Conservation (phyloP, 139 green algal species). For the Micractinium sp. region DNA sequence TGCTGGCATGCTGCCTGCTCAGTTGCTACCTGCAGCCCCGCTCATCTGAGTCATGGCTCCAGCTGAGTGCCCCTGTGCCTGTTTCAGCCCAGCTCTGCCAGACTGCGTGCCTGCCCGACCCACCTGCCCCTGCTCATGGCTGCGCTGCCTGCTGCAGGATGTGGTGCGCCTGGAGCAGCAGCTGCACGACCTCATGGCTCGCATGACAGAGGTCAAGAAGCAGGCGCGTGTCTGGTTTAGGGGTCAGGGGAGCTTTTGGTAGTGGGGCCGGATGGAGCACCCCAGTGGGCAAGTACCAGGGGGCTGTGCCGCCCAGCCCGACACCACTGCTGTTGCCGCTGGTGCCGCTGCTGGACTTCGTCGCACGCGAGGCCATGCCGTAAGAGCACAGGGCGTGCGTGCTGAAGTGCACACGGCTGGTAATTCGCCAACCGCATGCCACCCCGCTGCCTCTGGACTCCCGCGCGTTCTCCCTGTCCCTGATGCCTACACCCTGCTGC, state of each 20-base stretch:
- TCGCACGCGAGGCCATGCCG: neutral
- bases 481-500: too few relatives aligned
- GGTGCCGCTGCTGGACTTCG: neutral
- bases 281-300: neutral
- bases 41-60: too few relatives aligned
- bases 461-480: too few relatives aligned
- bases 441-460: too few relatives aligned
- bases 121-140: neutral
- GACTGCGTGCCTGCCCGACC: too few relatives aligned
- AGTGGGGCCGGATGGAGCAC: neutral
- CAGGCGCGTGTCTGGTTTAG: constrained; percentile 2
- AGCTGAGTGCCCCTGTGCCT: neutral
- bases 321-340: neutral
- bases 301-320: neutral
- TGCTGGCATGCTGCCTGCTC: neutral
- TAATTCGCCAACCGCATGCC: too few relatives aligned
- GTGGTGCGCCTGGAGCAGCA: constrained; percentile 40
- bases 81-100: neutral
- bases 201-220: constrained; percentile 20
- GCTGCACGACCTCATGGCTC: constrained; percentile 43
- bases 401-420: too few relatives aligned
- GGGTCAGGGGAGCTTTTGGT: neutral
- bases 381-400: too few relatives aligned
- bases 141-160: neutral
- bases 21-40: too few relatives aligned